These are phyloP conservation scores for Agrocybe chaxingu DNA, from an alignment of 768 basidiomycete species.

Conservation along the genomic window DNA sequence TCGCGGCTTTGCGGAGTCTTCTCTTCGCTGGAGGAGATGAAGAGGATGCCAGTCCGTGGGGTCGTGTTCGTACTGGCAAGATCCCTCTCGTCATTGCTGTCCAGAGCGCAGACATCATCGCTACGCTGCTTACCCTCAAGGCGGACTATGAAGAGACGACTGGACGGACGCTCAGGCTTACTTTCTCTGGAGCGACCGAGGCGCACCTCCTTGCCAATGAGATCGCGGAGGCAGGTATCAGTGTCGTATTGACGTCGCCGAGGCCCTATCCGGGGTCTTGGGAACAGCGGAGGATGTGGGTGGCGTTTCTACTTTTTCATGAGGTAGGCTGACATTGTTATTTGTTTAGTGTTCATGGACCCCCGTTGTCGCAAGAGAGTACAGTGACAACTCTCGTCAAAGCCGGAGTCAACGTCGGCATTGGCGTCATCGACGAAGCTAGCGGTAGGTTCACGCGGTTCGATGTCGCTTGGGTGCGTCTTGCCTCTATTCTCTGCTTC, in stretches of 20 bases:
- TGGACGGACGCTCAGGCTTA: conserved; percentile 33
- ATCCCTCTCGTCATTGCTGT: conserved; percentile 65
- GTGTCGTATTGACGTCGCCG: conserved; percentile 65
- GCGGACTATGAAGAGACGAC: conserved; percentile 40
- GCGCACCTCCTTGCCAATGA: conserved; percentile 61
- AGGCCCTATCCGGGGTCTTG: conserved; percentile 64
- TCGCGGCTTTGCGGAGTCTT: conserved; percentile 49
- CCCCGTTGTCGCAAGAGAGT: conserved; percentile 59
- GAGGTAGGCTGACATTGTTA: not conserved
- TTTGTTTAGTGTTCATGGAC: conserved; percentile 56
- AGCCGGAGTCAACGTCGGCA: conserved; percentile 60
- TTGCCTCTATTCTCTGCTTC: not conserved
- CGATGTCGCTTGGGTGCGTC: conserved; percentile 53
- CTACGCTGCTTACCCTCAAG: conserved; percentile 62
- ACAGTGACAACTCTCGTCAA: conserved; percentile 50
- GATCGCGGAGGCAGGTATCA: conserved; percentile 57
- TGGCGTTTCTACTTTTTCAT: not conserved
- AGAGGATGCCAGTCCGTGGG: conserved; percentile 27
- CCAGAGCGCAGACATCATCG: conserved; percentile 74
- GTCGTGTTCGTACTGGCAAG: conserved; percentile 37
- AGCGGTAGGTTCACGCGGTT: conserved; percentile 67
- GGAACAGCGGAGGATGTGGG: conserved; percentile 65
- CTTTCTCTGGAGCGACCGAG: conserved; percentile 61
- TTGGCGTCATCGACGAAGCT: conserved; percentile 60
- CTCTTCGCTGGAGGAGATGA: conserved; percentile 26